Base-by-base conservation (phyloP, 257 asterid genomes). In the Penstemon newberryi region DNA sequence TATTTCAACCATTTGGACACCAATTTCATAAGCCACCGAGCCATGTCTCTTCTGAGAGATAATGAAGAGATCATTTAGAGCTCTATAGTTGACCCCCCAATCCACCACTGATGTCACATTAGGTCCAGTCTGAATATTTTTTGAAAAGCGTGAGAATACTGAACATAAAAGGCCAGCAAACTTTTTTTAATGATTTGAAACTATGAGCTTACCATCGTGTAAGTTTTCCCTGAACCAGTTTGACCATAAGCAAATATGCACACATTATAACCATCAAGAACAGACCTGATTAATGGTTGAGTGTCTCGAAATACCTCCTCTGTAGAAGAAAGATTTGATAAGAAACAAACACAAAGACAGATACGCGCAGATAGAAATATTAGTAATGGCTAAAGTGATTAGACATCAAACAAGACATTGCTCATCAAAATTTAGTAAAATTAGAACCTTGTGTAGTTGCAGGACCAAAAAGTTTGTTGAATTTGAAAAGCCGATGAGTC, bases 241-340 rank as follows among this genome's bases (percentile, higher is more conserved):
- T 92, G 98, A 40, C 98, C 98, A 73, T 92, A 92, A 59, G 98
- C 98, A 81, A 92, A 90, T 69, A 92, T 92, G 87, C 98, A 92
- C 49, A 90, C 97, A 68, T 88, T 92, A 77, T 83, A 92, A 43
- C 98, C 98, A 70, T 92, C 98, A 69, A 92, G 96, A 62, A 89
- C 98, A 50, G 98, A 92, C 74, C 98, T 81, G 70, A 92, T 85
- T 78, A 92, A 79, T 40, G 95, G 96, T 73, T 85, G 97, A 46
- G 96, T 92, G 77, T 92, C 98, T 46, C 72, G 84, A 76, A 84
- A 92, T 56, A 92, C 98, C 60, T 90, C 97, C 95, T 90, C 98
- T 88, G 83, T 38, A 50, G 40, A 68, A 68, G 36, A 66, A 56
- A 41, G 71, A 65, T 60, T 56, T 19, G 11, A 65, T 56, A 13